Evolutionary conservation across 2,329 filamentous ascomycete species (phyloP).

Genomic region (Cadophora sp.): DNA sequence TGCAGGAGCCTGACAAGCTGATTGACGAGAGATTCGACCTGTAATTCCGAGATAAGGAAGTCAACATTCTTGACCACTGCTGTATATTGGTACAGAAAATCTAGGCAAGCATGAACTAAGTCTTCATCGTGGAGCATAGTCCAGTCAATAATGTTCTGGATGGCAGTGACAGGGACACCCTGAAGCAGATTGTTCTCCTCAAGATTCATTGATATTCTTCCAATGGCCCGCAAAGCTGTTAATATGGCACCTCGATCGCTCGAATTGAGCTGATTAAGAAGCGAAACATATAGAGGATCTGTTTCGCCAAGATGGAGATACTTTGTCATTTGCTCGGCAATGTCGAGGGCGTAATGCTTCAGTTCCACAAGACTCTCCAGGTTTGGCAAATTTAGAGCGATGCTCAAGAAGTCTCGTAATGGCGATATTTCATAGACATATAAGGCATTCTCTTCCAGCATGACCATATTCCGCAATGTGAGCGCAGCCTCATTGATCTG

Average conservation of each 20-base stretch:
- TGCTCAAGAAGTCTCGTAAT: conserved; percentile 81
- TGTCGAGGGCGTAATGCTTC: conserved; percentile 90
- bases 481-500: conserved; percentile 86
- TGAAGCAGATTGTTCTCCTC: conserved; percentile 79
- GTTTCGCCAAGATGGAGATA: conserved; percentile 75
- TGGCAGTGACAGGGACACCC: conserved; percentile 67
- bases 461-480: conserved; percentile 95
- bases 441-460: conserved; percentile 84
- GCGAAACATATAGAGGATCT: conserved; percentile 79
- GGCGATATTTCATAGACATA: conserved; percentile 79
- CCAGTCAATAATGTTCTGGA: conserved; percentile 76
- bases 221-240: conserved; percentile 80
- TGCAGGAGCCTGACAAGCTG: conserved; percentile 82
- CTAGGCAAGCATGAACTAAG: conserved; percentile 83
- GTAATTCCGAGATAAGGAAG: conserved; percentile 66
- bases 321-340: conserved; percentile 87
- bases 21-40: conserved; percentile 72
- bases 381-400: conserved; percentile 78
- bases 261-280: conserved; percentile 69
- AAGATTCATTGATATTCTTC: conserved; percentile 86
- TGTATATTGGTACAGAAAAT: conserved; percentile 96
- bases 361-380: conserved; percentile 79
- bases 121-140: conserved; percentile 88
- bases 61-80: conserved; percentile 85
- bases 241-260: conserved; percentile 84